These are phyloP conservation scores for Protomyces pachydermus DNA, from an alignment of 1,139 yeast species.

Conservation along the genomic window DNA sequence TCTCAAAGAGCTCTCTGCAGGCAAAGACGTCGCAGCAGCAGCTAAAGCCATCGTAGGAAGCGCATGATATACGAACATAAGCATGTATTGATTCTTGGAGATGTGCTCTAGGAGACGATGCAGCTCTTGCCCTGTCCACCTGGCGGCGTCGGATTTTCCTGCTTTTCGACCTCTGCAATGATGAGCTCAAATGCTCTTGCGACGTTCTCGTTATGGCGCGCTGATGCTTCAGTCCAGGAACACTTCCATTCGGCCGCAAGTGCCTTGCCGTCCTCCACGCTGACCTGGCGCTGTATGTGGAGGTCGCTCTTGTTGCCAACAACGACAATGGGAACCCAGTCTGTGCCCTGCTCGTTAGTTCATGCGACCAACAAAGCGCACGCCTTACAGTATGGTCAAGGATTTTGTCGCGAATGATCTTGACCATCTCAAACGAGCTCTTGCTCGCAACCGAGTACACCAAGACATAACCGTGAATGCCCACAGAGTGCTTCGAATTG, in stretches of 20 bases:
- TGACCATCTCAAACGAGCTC: constrained; percentile 72
- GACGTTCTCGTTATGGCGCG: constrained; percentile 67
- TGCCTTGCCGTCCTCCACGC: constrained; percentile 56
- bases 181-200: constrained; percentile 58
- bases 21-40: constrained; percentile 3
- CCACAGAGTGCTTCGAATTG: constrained; percentile 76
- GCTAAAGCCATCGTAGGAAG: background rate
- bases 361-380: background rate
- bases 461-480: constrained; percentile 77
- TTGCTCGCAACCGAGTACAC: constrained; percentile 79
- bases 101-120: background rate
- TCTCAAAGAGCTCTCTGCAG: constrained; percentile 1
- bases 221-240: constrained; percentile 75
- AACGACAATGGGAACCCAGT: constrained; percentile 68
- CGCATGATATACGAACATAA: background rate
- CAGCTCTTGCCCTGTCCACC: constrained; percentile 27
- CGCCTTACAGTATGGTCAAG: constrained; percentile 52
- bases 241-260: constrained; percentile 60
- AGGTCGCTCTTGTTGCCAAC: constrained; percentile 79
- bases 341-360: constrained; percentile 47
- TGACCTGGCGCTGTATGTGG: constrained; percentile 48
- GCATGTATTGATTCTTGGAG: background rate
- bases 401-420: constrained; percentile 76
- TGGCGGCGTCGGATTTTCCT: constrained; percentile 46
- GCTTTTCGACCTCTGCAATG: constrained; percentile 64